Evolutionary conservation across 1,139 yeast species (phyloP).

Genomic region (Yamadazyma kanchanaburiensis): DNA sequence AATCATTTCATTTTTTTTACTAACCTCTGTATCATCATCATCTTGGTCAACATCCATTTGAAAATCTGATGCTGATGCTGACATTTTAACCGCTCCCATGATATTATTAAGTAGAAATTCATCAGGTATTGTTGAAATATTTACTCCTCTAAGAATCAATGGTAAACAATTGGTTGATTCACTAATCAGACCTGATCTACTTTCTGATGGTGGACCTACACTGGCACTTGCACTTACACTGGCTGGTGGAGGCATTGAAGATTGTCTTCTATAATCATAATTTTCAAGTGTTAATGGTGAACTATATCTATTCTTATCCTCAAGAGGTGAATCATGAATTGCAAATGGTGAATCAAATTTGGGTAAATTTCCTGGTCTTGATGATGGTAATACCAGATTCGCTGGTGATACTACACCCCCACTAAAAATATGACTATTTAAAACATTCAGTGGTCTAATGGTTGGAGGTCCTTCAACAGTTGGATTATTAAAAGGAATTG

Average conservation of each 20-base stretch:
- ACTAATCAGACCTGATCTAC: conserved; percentile 10
- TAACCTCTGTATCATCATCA: conserved; percentile 32
- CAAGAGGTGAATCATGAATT: conserved; percentile 18
- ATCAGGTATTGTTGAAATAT: conserved; percentile 57
- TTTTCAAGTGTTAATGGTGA: conserved; percentile 12
- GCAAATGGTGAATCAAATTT: conserved; percentile 31
- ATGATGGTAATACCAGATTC: conserved; percentile 8
- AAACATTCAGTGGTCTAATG: not conserved
- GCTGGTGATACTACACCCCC: conserved; percentile 27
- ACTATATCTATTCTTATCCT: conserved; percentile 12
- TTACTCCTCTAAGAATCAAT: conserved; percentile 58
- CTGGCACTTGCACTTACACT: not conserved
- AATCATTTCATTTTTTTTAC: conserved; percentile 28
- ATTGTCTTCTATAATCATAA: conserved; percentile 11
- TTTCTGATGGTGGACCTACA: conserved; percentile 1
- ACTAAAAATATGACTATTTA: conserved; percentile 9
- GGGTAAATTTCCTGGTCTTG: conserved; percentile 8
- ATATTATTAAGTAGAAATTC: conserved; percentile 38
- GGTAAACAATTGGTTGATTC: conserved; percentile 59
- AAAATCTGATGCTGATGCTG: conserved; percentile 21
- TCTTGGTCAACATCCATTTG: conserved; percentile 36
- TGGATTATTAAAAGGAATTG: conserved; percentile 9
- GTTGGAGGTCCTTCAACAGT: conserved; percentile 3
- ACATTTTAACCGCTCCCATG: conserved; percentile 17
- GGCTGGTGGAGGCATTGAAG: conserved; percentile 5